A percentile compares a stretch with the other conserved stretches of the same genome.
These are phyloP conservation scores for Kodamaea derodonti DNA, from an alignment of 1,139 yeast genomes.

Conservation along the genomic window DNA sequence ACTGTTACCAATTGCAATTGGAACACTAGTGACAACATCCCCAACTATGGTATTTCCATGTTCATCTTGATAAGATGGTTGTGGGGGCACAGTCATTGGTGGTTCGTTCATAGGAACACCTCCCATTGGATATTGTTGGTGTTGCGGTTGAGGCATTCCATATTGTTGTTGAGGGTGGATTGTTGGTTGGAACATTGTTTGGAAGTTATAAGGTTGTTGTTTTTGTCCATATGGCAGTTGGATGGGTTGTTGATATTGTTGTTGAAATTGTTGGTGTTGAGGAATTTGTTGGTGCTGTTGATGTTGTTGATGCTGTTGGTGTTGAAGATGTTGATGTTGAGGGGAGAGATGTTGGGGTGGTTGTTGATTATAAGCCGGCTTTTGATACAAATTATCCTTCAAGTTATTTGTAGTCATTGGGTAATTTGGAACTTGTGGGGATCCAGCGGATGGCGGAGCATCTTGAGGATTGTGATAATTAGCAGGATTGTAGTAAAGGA, in stretches of 20 bases:
- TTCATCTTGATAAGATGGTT: constrained; percentile 40
- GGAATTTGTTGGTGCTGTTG: constrained; percentile 11
- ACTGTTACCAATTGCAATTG: constrained; percentile 31
- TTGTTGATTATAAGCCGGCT: not conserved
- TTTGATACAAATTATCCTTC: constrained; percentile 5
- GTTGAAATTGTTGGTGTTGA: constrained; percentile 12
- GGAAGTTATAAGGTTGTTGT: constrained; percentile 34
- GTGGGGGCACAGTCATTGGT: constrained; percentile 26
- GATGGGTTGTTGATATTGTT: constrained; percentile 9
- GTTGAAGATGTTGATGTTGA: constrained; percentile 3
- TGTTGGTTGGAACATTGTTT: constrained; percentile 43
- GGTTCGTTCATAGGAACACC: constrained; percentile 1
- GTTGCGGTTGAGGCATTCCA: constrained; percentile 1
- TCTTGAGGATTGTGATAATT: constrained; percentile 31
- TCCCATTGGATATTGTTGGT: not conserved
- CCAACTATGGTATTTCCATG: constrained; percentile 45
- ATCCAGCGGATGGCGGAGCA: constrained; percentile 9
- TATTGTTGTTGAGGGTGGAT: constrained; percentile 35
- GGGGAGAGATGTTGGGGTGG: constrained; percentile 1
- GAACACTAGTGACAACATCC: constrained; percentile 41
- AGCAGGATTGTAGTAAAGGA: constrained; percentile 65
- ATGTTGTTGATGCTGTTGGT: constrained; percentile 3
- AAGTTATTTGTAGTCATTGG: constrained; percentile 11
- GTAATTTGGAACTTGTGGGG: constrained; percentile 15
- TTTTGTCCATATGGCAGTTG: constrained; percentile 11